Evolutionary conservation across 2,329 filamentous ascomycete genomes (phyloP), one percentile per base, ranked within the genome.

Genomic region (Niveomyces coronatus): DNA sequence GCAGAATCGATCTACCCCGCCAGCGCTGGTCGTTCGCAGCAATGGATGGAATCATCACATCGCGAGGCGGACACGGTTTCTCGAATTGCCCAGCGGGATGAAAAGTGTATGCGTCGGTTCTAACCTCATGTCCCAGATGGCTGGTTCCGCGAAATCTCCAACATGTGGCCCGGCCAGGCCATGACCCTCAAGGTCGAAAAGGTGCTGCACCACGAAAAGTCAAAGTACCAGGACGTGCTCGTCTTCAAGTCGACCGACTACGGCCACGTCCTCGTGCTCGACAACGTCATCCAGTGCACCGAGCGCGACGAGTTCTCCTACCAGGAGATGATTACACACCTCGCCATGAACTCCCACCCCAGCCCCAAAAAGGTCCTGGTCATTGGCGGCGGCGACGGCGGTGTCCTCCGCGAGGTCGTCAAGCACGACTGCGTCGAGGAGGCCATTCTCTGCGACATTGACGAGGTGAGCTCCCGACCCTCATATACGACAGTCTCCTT

Each of bases 301-400:
- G 91, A 98, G 78, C 82, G 89, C 49, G 87, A 98, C 60, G 91
- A 98, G 72, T 98, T 96, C 74, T 86, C 88, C 54, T 94, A 94
- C 79, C 91, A 98, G 74, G 91, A 98, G 77, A 98, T 98, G 91
- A 98, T 98, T 67, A 88, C 89, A 53, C 87, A 98, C 68, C 76
- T 98, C 51, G 91, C 87, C 67, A 86, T 98, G 82, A 91, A 94
- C 77, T 86, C 89, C 38, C 91, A 98, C 77, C 91, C 91, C 52
- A 80, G 94, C 73, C 91, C 91, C 58, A 91, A 96, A 79, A 93
- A 88, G 68, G 91, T 98, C 38, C 80, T 98, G 42, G 91, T 98
- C 62, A 96, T 98, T 56, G 91, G 91, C 49, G 91, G 91, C 55
- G 91, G 91, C 60, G 91, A 98, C 60, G 91, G 91, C 44, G 91